Evolutionary conservation across 805 yeast genomes (phyloP), one percentile per base, ranked within the genome.

Genomic region (Hagleromyces aurorensis): DNA sequence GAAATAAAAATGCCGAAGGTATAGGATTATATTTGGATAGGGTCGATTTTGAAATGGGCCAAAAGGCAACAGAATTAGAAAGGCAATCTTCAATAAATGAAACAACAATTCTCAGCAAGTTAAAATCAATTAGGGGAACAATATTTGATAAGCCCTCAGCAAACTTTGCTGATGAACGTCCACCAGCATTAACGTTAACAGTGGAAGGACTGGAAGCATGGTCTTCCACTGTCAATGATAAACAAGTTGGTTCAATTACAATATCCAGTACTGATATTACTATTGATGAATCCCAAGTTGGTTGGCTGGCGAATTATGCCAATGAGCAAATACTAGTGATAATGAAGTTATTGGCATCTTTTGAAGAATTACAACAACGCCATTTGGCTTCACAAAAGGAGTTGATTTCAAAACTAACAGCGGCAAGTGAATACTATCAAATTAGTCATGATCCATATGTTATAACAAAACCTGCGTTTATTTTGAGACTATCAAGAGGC

Each of bases 381-480:
- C 25, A 43, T 13, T 22, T 34, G 7, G 34, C 36, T 11, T 34
- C 49, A 10, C 48, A 54, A 23, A 51, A 51, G 36, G 62, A 61
- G 25, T 38, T 70, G 4, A 47, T 72, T 4, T 61, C 67, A 23
- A 56, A 60, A 24, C 39, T 70, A 13, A 62, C 72, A 1, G 40
- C 52, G 6, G 75, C 77, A 4, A 69, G 77, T 27, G 67, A 62
- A 17, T 46, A 48, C 14, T 68, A 55, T 43, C 67, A 68, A 17
- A 70, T 86, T 23, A 75, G 75, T 28, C 82, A 82, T 38, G 97
- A 91, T 46, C 93, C 97, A 0, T 75, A 83, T 5, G 95, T 86
- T 12, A 68, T 89, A 30, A 87, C 96, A 1, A 78, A 85, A 29
- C 96, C 96, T 0, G 79, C 96, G 0, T 77, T 81, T 44, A 73